Conservation (phyloP, 1,284 basidiomycete species). For the Fistulina hepatica region DNA sequence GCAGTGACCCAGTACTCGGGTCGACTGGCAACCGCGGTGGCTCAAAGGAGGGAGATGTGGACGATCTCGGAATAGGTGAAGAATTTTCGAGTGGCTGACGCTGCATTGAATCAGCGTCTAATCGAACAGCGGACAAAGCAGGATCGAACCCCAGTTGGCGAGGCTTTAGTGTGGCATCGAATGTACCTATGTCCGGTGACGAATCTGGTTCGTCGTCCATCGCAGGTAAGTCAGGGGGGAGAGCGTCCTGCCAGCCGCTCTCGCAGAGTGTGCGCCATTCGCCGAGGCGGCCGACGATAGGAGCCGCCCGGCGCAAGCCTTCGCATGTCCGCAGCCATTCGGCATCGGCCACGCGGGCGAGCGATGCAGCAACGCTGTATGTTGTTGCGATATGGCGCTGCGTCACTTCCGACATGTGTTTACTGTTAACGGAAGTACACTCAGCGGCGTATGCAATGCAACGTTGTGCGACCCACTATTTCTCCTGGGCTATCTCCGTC, state of each 20-base stretch:
- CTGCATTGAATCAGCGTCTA: conserved; percentile 9
- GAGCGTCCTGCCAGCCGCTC: conserved; percentile 52
- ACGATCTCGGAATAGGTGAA: conserved; percentile 9
- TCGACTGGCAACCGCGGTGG: conserved; percentile 29
- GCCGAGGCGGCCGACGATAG: conserved; percentile 53
- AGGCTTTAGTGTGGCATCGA: conserved; percentile 4
- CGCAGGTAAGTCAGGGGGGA: conserved; percentile 45
- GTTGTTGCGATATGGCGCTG: conserved; percentile 49
- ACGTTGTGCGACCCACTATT: conserved; percentile 41
- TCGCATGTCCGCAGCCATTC: conserved; percentile 70
- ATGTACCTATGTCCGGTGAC: conserved; percentile 4
- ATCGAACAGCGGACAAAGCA: background rate
- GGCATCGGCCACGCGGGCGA: conserved; percentile 61
- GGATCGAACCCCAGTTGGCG: conserved; percentile 2
- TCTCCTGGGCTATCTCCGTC: conserved; percentile 67
- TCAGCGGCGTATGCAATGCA: no score
- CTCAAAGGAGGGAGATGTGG: conserved; percentile 18
- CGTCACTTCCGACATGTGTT: conserved; percentile 52
- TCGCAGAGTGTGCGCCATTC: conserved; percentile 66
- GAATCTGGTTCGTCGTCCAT: conserved; percentile 17
- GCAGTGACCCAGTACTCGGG: conserved; percentile 40
- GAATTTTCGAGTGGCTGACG: conserved; percentile 11
- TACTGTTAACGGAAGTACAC: no score
- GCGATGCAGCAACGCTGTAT: conserved; percentile 47
- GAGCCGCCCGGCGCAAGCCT: conserved; percentile 50